Percentiles rank a stretch among this genome's conserved stretches.
phyloP scores from a whole-genome alignment of 2,329 filamentous ascomycete species.

The Nigrograna mackinnonii region DNA sequence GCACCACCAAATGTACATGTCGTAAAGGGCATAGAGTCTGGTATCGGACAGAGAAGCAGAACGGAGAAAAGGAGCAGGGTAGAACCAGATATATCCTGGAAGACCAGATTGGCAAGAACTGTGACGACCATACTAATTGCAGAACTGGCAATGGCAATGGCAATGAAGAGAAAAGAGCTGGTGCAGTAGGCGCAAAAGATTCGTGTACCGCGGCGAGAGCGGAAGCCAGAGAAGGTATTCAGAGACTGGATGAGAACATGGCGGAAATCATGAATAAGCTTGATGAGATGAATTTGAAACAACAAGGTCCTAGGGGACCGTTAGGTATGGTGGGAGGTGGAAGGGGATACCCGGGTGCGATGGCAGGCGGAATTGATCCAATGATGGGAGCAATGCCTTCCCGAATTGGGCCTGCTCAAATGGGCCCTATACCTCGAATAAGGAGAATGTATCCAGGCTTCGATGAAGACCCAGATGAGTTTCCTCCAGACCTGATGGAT shows the following conservation, averaged over 20 bases:
- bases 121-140: conserved; percentile 24
- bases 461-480: neutral
- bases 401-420: no score
- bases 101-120: conserved; percentile 27
- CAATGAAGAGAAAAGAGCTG: neutral
- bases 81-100: conserved; percentile 12
- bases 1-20: conserved; percentile 30
- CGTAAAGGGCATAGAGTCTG: conserved; percentile 30
- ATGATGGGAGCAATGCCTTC: neutral
- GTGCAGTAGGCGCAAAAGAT: neutral
- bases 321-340: no score
- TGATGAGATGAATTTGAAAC: neutral
- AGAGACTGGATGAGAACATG: neutral
- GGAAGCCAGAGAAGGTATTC: neutral
- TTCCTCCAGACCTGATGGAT: neutral
- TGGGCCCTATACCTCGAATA: neutral
- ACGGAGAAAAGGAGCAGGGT: conserved; percentile 1
- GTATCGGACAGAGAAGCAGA: conserved; percentile 12
- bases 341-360: neutral
- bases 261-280: neutral
- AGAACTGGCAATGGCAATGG: conserved; percentile 1
- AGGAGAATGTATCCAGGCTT: neutral
- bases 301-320: no score
- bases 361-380: neutral
- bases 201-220: neutral